Percentiles rank a stretch among this genome's conserved stretches.
These are phyloP conservation scores for Notholithocarpus densiflorus DNA, from an alignment of 306 rosid species.

Conservation along the genomic window DNA sequence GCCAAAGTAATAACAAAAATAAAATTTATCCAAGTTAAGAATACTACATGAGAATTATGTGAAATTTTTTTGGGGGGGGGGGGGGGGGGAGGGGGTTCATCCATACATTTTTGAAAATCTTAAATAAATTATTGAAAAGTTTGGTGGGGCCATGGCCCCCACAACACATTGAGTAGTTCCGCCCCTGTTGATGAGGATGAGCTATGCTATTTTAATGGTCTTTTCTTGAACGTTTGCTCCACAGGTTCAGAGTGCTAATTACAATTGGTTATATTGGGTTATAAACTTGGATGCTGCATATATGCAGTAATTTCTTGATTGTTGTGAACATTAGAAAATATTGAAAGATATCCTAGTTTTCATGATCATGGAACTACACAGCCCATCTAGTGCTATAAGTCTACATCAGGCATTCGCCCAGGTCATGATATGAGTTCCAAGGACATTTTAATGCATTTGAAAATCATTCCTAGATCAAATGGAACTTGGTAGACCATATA, in stretches of 20 bases:
- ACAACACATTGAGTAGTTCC: too few relatives aligned
- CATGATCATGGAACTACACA: not conserved
- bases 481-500: not conserved
- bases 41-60: too few relatives aligned
- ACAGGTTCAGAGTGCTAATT: not conserved
- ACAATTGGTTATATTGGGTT: not conserved
- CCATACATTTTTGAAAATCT: too few relatives aligned
- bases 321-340: not conserved
- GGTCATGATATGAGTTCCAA: not conserved
- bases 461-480: not conserved
- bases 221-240: constrained; percentile 14
- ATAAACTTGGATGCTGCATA: not conserved
- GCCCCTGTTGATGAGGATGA: not conserved
- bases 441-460: not conserved
- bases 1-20: too few relatives aligned
- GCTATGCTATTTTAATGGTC: not conserved
- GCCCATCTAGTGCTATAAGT: not conserved
- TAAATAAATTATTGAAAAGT: too few relatives aligned
- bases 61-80: too few relatives aligned
- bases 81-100: too few relatives aligned
- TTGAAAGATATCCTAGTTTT: not conserved
- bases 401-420: not conserved
- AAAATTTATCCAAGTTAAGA: too few relatives aligned
- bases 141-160: too few relatives aligned
- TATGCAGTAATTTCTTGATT: not conserved